These are phyloP conservation scores for Kazachstania viticola DNA, from an alignment of 805 yeast genomes.

Conservation along the genomic window DNA sequence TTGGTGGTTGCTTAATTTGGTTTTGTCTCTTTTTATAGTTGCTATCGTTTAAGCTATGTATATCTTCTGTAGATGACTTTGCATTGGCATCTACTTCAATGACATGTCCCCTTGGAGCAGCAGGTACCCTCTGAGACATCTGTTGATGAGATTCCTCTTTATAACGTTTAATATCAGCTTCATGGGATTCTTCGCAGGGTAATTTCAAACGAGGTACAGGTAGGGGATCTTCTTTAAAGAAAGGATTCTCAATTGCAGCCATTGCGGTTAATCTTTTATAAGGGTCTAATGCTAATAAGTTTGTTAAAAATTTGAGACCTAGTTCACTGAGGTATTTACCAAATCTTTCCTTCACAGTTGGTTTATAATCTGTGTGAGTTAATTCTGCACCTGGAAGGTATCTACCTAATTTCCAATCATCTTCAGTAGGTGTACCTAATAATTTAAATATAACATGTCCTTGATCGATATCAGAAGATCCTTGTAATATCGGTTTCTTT, in stretches of 20 bases:
- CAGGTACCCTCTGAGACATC: slow-evolving; percentile 24
- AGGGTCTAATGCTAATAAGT: slow-evolving; percentile 63
- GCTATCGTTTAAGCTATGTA: too few species aligned
- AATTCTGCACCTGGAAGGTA: slow-evolving; percentile 42
- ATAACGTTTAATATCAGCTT: slow-evolving; percentile 59
- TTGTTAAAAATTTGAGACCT: slow-evolving; percentile 46
- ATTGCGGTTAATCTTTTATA: slow-evolving; percentile 61
- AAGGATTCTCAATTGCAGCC: slow-evolving; percentile 61
- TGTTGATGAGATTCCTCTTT: slow-evolving; percentile 31
- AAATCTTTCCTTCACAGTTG: slow-evolving; percentile 42
- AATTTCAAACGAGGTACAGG: slow-evolving; percentile 52
- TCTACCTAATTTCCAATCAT: slow-evolving; percentile 50
- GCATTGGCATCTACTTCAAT: too few species aligned
- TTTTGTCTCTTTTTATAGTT: too few species aligned
- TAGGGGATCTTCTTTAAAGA: slow-evolving; percentile 55
- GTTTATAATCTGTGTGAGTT: slow-evolving; percentile 19
- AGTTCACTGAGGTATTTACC: slow-evolving; percentile 27
- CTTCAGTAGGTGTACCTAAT: slow-evolving; percentile 64
- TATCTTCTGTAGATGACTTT: too few species aligned
- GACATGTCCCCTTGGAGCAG: slow-evolving; percentile 25
- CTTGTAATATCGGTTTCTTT: slow-evolving; percentile 73
- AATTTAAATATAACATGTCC: slow-evolving; percentile 69
- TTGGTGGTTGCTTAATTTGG: slow-evolving; percentile 2
- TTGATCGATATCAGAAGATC: slow-evolving; percentile 79
- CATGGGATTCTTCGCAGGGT: slow-evolving; percentile 77